Base-by-base conservation (phyloP, 805 yeast genomes). In the Saturnispora diversa region DNA sequence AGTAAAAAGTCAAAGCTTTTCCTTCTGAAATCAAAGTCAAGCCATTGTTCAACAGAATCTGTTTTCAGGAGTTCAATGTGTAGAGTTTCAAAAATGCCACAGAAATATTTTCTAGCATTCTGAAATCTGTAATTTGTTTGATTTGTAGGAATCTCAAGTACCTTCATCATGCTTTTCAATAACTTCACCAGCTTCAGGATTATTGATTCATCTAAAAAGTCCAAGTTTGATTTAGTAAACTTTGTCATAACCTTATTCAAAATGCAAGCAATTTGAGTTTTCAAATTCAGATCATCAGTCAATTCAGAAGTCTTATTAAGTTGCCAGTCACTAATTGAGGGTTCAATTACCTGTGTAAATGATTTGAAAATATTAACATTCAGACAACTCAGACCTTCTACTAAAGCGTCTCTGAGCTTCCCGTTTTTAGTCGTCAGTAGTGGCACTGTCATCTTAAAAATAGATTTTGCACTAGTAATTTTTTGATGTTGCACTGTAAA, bases 281-380 rank as follows among this genome's bases (percentile, higher is more conserved):
- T 69, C 15, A 81, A 59, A 21, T 48, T 44, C 12, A 50, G 35
- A 29, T 54, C 56, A 13, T 29, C 20, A n/a, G 45, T 28, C 22
- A 39, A 35, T 11, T 28, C 33, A 3, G 54, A 35, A 12, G 39
- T 35, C 2, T 8, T 19, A 15, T 71, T 74, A 58, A 72, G 67
- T 37, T 66, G 63, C 84, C 84, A 73, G 6, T 68, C 70, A 7
- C 65, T 67, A 40, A 84, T 59, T 2, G 74, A 69, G 1, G 75
- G 68, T 10, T 83, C 85, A 10, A 85, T 64, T 43, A 80, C 80
- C 50, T 87, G 95, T 24, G 90, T 61, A 39, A 90, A 72, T 0
- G 95, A 80, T 48, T 73, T 76, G 67, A 85, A 87, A 12, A 88
- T 85, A 59, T 92, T 92, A 44, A 88, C 78, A 57, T 92, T 92